Evolutionary conservation across 2,329 filamentous ascomycete genomes (phyloP).

Genomic region (Hypoxylon sp.): DNA sequence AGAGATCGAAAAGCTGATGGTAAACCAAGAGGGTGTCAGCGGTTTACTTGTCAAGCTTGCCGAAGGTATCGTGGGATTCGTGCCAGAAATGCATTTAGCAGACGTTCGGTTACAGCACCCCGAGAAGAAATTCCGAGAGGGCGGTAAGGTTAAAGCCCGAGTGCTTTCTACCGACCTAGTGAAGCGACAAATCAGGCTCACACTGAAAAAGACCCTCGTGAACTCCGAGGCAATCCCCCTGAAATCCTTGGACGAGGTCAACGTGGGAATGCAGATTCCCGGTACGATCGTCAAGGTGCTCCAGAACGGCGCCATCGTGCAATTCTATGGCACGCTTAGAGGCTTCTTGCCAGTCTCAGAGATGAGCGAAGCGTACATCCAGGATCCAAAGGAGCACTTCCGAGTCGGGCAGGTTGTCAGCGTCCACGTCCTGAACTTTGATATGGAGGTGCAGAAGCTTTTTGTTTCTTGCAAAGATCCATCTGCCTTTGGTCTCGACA

Average conservation of each 20-base stretch:
- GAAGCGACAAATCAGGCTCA: conserved; percentile 83
- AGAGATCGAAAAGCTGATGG: conserved; percentile 82
- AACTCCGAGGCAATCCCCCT: conserved; percentile 87
- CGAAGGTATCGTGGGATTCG: conserved; percentile 87
- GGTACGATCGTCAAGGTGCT: conserved; percentile 88
- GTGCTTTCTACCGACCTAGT: conserved; percentile 81
- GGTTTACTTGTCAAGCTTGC: conserved; percentile 85
- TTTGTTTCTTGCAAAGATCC: conserved; percentile 94
- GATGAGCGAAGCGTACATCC: conserved; percentile 97
- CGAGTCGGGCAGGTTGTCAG: conserved; percentile 88
- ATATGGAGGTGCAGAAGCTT: conserved; percentile 74
- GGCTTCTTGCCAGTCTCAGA: conserved; percentile 93
- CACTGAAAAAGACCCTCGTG: conserved; percentile 91
- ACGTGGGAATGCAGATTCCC: conserved; percentile 77
- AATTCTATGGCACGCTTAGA: conserved; percentile 85
- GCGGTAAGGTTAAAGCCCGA: conserved; percentile 81
- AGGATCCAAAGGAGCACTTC: conserved; percentile 89
- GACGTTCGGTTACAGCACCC: conserved; percentile 89
- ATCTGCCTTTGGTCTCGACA: conserved; percentile 75
- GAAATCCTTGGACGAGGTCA: conserved; percentile 77
- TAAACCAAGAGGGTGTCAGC: conserved; percentile 78
- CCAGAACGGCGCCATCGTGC: conserved; percentile 81
- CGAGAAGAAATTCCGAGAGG: conserved; percentile 94
- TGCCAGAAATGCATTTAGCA: conserved; percentile 86
- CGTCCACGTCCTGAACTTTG: conserved; percentile 84